These are phyloP conservation scores for Lipomyces yamanashiensis DNA, from an alignment of 805 yeast species.

Conservation along the genomic window DNA sequence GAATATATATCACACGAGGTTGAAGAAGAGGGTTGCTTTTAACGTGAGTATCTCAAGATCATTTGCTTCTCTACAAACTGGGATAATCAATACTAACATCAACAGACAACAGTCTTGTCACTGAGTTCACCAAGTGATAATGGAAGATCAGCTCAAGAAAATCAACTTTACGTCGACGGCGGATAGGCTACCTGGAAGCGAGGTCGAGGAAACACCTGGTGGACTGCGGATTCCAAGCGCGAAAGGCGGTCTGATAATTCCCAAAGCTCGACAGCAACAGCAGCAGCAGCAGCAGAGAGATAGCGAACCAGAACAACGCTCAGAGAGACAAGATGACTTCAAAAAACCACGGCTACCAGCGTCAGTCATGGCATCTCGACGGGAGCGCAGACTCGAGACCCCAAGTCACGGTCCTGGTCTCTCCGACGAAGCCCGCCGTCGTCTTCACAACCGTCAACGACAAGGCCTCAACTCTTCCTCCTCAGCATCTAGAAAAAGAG, in stretches of 20 bases:
- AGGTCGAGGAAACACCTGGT: slow-evolving; percentile 6
- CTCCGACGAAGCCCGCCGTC: slow-evolving; percentile 27
- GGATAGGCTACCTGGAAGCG: slow-evolving; percentile 23
- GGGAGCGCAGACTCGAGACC: slow-evolving; percentile 27
- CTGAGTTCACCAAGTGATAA: neutral
- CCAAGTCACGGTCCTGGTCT: slow-evolving; percentile 33
- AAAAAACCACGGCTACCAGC: slow-evolving; percentile 26
- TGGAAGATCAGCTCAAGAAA: slow-evolving; percentile 9
- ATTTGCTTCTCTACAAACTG: neutral
- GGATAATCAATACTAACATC: neutral
- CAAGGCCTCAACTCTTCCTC: slow-evolving; percentile 7
- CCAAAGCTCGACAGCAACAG: slow-evolving; percentile 1
- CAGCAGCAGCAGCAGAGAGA: neutral
- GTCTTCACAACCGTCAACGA: slow-evolving; percentile 16
- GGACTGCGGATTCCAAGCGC: slow-evolving; percentile 11
- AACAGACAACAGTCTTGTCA: no score
- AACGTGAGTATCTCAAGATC: no score
- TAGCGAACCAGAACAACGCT: neutral
- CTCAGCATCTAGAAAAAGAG: neutral
- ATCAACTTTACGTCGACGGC: slow-evolving; percentile 27
- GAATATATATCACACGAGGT: neutral
- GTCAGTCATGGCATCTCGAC: slow-evolving; percentile 1
- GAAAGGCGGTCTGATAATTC: slow-evolving; percentile 28
- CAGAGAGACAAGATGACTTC: slow-evolving; percentile 1
- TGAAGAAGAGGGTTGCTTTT: neutral